Percentiles rank a stretch among this genome's conserved stretches.
Evolutionary conservation across 345 rosid genomes (phyloP).

Genomic region (Moringa oleifera): DNA sequence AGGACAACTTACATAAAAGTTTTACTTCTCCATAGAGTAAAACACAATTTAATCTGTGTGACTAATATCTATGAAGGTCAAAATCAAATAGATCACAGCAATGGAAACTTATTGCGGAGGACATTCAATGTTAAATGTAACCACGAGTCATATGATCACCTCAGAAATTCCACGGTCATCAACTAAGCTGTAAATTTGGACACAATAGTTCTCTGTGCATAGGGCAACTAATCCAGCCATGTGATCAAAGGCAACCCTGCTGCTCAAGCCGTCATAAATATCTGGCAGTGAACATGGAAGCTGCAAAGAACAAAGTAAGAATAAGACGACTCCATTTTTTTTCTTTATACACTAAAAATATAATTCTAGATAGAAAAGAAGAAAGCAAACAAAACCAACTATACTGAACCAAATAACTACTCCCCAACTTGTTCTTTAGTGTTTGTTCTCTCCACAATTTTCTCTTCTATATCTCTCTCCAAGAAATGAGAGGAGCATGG

Average conservation of each 20-base stretch:
- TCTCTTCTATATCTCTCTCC: too few relatives aligned
- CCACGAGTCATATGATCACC: conserved; percentile 31
- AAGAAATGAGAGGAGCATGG: too few relatives aligned
- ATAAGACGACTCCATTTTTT: not conserved
- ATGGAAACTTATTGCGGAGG: not conserved
- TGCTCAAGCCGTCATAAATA: conserved; percentile 33
- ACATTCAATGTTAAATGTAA: not conserved
- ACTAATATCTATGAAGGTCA: not conserved
- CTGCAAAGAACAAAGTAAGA: conserved; percentile 36
- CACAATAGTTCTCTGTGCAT: conserved; percentile 66
- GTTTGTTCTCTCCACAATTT: too few relatives aligned
- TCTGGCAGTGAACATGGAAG: conserved; percentile 63
- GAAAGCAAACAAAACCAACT: too few relatives aligned
- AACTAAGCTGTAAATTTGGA: conserved; percentile 81
- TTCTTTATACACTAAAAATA: not conserved
- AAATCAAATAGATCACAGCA: not conserved
- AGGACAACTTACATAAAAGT: not conserved
- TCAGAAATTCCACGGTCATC: conserved; percentile 79
- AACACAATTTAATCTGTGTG: not conserved
- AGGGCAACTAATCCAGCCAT: conserved; percentile 72
- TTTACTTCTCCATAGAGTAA: not conserved
- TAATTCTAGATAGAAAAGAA: not conserved
- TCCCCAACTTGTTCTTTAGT: too few relatives aligned
- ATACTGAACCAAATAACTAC: too few relatives aligned
- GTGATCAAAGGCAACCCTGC: conserved; percentile 61